These are phyloP conservation scores for Raffaelea deltoideospora DNA, from an alignment of 2,329 filamentous ascomycete species.

Conservation along the genomic window DNA sequence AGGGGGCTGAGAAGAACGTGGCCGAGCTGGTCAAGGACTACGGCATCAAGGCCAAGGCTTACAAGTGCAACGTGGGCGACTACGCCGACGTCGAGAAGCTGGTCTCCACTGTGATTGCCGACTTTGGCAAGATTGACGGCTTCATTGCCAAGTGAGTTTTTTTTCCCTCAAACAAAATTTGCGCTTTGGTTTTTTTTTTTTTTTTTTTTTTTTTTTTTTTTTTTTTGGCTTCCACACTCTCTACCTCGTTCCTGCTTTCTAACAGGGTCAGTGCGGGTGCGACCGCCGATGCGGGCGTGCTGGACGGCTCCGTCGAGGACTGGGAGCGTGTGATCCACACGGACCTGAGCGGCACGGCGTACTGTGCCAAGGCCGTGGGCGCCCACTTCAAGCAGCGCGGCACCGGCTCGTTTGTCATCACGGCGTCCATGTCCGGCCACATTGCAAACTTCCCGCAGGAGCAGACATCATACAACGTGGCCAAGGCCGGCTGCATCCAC, in stretches of 20 bases:
- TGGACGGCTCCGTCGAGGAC: slow-evolving; percentile 48
- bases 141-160: slow-evolving; percentile 66
- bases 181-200: not conserved
- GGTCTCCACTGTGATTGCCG: slow-evolving; percentile 37
- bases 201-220: not conserved
- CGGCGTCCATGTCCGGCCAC: slow-evolving; percentile 64
- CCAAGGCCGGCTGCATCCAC: slow-evolving; percentile 50
- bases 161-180: too few relatives aligned
- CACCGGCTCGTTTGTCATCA: slow-evolving; percentile 60
- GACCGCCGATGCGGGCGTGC: slow-evolving; percentile 52
- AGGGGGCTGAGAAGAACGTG: slow-evolving; percentile 51
- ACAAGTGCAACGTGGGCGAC: slow-evolving; percentile 44
- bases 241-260: slow-evolving; percentile 33
- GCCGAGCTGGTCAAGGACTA: slow-evolving; percentile 49
- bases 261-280: slow-evolving; percentile 40
- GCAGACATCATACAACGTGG: slow-evolving; percentile 59
- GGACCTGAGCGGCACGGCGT: slow-evolving; percentile 65
- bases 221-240: slow-evolving; percentile 43
- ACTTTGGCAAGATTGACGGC: slow-evolving; percentile 62
- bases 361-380: slow-evolving; percentile 56
- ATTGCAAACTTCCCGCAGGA: slow-evolving; percentile 65
- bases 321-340: slow-evolving; percentile 54
- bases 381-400: slow-evolving; percentile 45
- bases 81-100: slow-evolving; percentile 34
- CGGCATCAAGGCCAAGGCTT: slow-evolving; percentile 50